Conservation (phyloP, 495 filamentous ascomycete genomes). For the Annulohypoxylon nitens region DNA sequence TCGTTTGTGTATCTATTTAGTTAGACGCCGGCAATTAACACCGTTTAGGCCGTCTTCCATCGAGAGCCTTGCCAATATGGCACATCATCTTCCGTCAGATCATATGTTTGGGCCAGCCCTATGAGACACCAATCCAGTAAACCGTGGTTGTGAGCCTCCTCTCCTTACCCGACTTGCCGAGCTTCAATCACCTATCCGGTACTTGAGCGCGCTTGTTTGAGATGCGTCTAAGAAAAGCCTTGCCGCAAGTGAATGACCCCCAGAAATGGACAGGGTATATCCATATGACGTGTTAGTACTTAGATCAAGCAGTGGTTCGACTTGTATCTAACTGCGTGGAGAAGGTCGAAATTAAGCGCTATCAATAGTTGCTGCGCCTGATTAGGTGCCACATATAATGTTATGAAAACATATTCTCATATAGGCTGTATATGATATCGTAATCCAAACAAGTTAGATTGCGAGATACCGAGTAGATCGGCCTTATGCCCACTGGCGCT, state of each 20-base stretch:
- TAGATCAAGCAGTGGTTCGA: conserved; percentile 11
- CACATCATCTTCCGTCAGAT: conserved; percentile 42
- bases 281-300: conserved; percentile 10
- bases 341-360: conserved; percentile 20
- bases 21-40: conserved; percentile 39
- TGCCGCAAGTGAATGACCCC: conserved; percentile 2
- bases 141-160: conserved; percentile 13
- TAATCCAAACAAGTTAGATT: conserved; percentile 28
- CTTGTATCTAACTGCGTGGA: conserved; percentile 18
- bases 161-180: conserved; percentile 30
- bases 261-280: not conserved
- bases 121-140: conserved; percentile 17
- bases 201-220: conserved; percentile 6
- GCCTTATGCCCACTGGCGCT: conserved; percentile 21
- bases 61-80: conserved; percentile 41
- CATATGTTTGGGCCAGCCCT: conserved; percentile 23
- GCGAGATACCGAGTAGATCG: conserved; percentile 41
- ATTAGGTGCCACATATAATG: conserved; percentile 35
- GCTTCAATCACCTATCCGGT: conserved; percentile 23
- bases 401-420: conserved; percentile 17
- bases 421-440: conserved; percentile 46
- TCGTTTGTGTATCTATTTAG: conserved; percentile 21
- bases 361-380: conserved; percentile 24
- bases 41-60: conserved; percentile 35
- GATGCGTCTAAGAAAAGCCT: not conserved